Conservation (phyloP, 345 rosid genomes). For the Lepidium africanum region DNA sequence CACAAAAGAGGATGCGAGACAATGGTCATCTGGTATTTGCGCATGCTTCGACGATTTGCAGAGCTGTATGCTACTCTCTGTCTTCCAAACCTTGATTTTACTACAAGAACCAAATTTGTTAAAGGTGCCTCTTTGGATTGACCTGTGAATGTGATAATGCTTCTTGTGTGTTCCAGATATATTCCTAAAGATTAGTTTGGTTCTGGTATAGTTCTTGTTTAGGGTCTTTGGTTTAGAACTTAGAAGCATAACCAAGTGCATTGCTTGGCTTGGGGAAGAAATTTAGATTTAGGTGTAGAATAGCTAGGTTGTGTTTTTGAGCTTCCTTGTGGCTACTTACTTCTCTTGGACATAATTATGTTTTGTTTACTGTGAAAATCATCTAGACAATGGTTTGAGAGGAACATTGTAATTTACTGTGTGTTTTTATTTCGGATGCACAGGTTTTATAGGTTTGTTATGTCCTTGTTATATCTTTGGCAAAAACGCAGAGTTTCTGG, state of each 20-base stretch:
- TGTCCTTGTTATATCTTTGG: conserved; percentile 88
- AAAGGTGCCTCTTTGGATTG: conserved; percentile 52
- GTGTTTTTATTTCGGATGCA: not conserved
- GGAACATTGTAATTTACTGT: not conserved
- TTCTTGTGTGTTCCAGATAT: not conserved
- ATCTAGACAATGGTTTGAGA: not conserved
- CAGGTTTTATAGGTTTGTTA: conserved; percentile 71
- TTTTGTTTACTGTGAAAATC: not conserved
- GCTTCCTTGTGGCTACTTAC: not conserved
- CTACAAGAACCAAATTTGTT: conserved; percentile 29
- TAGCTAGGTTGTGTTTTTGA: not conserved
- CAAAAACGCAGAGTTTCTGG: conserved; percentile 76
- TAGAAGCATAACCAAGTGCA: not conserved
- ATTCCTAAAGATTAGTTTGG: not conserved
- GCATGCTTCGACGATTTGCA: conserved; percentile 95
- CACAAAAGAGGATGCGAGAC: conserved; percentile 23
- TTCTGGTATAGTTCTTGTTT: not conserved
- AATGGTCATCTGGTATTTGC: conserved; percentile 96
- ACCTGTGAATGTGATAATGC: not conserved
- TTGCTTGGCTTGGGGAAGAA: not conserved
- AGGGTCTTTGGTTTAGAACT: not conserved
- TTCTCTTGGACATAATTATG: not conserved
- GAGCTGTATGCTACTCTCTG: conserved; percentile 95
- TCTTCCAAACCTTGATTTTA: conserved; percentile 55
- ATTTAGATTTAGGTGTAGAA: not conserved